Conservation (phyloP, 768 basidiomycete genomes). For the Amyloporia xantha region DNA sequence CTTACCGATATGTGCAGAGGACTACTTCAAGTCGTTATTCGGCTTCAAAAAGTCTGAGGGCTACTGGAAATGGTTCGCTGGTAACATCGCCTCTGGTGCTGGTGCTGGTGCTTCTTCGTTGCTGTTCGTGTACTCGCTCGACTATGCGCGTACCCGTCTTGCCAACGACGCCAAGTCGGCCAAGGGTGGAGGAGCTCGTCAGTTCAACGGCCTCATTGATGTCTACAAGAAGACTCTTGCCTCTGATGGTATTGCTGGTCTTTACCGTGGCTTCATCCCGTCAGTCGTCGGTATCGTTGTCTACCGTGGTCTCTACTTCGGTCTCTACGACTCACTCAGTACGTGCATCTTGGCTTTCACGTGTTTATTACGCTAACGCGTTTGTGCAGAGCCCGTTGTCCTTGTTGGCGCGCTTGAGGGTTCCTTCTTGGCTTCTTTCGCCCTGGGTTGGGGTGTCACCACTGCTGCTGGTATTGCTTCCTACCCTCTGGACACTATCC, state of each 20-base stretch:
- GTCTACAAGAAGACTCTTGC: constrained; percentile 98
- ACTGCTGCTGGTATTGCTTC: constrained; percentile 99
- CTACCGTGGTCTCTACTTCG: constrained; percentile 99
- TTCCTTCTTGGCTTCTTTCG: constrained; percentile 95
- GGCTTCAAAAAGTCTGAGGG: constrained; percentile 98
- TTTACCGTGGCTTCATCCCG: constrained; percentile 99
- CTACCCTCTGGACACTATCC: constrained; percentile 89
- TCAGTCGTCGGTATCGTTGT: constrained; percentile 99
- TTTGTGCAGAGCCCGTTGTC: constrained; percentile 79
- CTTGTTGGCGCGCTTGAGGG: constrained; percentile 94
- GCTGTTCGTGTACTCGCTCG: constrained; percentile 99
- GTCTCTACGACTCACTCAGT: constrained; percentile 94
- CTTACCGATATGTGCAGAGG: constrained; percentile 53
- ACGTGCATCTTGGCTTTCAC: constrained; percentile 31
- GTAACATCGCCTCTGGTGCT: constrained; percentile 98
- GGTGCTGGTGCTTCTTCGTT: constrained; percentile 98
- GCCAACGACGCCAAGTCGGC: constrained; percentile 96
- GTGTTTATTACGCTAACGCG: constrained; percentile 20
- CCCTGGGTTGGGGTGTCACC: constrained; percentile 98
- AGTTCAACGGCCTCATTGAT: constrained; percentile 98
- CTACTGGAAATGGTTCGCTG: constrained; percentile 98
- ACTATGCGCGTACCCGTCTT: constrained; percentile 99
- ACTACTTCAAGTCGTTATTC: constrained; percentile 98
- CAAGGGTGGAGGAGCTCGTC: constrained; percentile 87
- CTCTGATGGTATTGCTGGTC: constrained; percentile 95